These are phyloP conservation scores for Zhuliangozyma parablackwelliae DNA, from an alignment of 1,139 yeast species.

Conservation along the genomic window DNA sequence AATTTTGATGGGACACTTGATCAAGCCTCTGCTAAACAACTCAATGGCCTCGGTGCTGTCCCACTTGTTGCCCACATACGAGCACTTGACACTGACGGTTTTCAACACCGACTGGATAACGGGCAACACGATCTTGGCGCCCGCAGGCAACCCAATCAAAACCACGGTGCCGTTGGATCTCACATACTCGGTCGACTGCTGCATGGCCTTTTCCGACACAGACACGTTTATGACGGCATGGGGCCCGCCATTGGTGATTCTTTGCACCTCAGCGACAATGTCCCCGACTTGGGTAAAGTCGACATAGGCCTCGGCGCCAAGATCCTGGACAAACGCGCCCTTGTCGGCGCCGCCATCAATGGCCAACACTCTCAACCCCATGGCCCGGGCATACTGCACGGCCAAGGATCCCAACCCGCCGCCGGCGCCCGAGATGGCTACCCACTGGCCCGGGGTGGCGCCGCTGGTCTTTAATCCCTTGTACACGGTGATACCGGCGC, in stretches of 20 bases:
- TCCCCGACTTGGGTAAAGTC: constrained; percentile 51
- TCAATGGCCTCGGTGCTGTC: constrained; percentile 76
- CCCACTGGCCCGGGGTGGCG: constrained; percentile 71
- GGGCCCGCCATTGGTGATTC: constrained; percentile 42
- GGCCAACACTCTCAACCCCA: constrained; percentile 75
- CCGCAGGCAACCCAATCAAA: constrained; percentile 76
- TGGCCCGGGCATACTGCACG: constrained; percentile 75
- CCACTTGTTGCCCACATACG: constrained; percentile 78
- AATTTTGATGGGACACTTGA: constrained; percentile 62
- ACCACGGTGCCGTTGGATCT: constrained; percentile 77
- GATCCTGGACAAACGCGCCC: constrained; percentile 46
- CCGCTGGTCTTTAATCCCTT: constrained; percentile 73
- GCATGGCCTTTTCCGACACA: constrained; percentile 69
- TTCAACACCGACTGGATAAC: constrained; percentile 65
- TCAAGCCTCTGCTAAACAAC: constrained; percentile 65
- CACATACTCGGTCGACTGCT: constrained; percentile 64
- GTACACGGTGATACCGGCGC: constrained; percentile 85
- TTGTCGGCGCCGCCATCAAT: constrained; percentile 74
- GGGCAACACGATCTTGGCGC: constrained; percentile 56
- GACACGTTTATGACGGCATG: constrained; percentile 81
- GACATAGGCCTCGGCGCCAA: constrained; percentile 69
- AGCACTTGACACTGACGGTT: constrained; percentile 63
- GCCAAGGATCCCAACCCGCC: constrained; percentile 85
- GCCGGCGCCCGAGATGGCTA: constrained; percentile 77
- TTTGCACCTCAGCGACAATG: constrained; percentile 23